Evolutionary conservation across 371 early-diverging fungal species (phyloP).

Genomic region (Mucor plumbeus): DNA sequence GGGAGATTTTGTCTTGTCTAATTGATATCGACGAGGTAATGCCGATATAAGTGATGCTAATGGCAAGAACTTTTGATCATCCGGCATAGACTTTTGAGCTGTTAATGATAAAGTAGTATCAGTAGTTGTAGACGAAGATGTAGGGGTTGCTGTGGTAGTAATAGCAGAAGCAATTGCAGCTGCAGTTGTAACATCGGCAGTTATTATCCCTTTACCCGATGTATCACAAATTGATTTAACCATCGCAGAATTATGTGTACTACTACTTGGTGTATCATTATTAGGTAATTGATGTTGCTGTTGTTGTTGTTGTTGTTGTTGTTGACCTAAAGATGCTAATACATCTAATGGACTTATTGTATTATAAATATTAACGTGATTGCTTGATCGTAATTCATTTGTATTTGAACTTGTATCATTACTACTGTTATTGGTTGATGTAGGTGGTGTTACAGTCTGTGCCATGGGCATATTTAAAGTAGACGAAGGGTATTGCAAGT

Average conservation of each 20-base stretch:
- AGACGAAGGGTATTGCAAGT: constrained; percentile 46
- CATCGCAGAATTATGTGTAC: constrained; percentile 14
- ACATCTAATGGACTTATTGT: constrained; percentile 47
- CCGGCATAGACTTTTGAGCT: not conserved
- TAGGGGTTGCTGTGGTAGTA: not conserved
- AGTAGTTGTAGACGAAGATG: not conserved
- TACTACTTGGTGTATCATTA: constrained; percentile 13
- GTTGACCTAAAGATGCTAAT: constrained; percentile 42
- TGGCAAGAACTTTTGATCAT: constrained; percentile 11
- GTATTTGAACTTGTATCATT: constrained; percentile 10
- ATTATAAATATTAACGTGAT: constrained; percentile 29
- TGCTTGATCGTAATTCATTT: not conserved
- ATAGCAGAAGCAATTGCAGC: not conserved
- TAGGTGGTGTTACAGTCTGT: constrained; percentile 30
- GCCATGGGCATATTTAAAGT: constrained; percentile 49
- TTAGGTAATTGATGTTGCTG: not conserved
- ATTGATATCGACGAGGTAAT: constrained; percentile 45
- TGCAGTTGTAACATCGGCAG: not conserved
- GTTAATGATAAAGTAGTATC: not conserved
- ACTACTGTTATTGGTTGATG: constrained; percentile 5
- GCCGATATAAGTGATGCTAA: constrained; percentile 24
- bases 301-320: constrained; percentile 15
- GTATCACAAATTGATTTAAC: constrained; percentile 5
- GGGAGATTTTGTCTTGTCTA: constrained; percentile 31
- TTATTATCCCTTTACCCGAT: not conserved